Base-by-base conservation (phyloP, 1,284 basidiomycete genomes). In the Athelia psychrophila region DNA sequence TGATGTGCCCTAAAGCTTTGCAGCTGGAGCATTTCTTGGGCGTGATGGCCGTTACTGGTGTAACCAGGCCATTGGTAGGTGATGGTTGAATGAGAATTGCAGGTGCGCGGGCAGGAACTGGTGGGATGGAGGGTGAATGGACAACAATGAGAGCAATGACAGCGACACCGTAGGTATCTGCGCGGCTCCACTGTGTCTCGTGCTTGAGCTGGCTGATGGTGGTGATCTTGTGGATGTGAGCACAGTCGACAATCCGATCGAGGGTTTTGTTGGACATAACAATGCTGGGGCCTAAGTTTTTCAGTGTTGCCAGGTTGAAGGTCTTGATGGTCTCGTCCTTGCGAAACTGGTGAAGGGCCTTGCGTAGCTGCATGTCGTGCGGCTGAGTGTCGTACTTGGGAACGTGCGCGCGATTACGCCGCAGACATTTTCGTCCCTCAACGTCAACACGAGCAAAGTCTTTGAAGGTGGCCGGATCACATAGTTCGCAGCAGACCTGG, bases 161-260 rank as follows among this genome's bases (percentile, higher is more conserved):
- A 6, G 32, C 35, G 16, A 13, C 12, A 10, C 48, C 47, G 16
- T 35, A 49, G n/a, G 47, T 18, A n/a, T 49, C 48, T 3, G 20
- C 19, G 18, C 48, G 30, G 15, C 20, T 8, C 51, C 50, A 54
- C 12, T 20, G 22, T n/a, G 48, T 51, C 49, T 54, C 50, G 10
- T 13, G 42, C 22, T 12, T 10, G 6, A 58, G 35, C n/a, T 58
- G 50, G 16, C 51, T 51, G 6, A 44, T 24, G 1, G 35, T 44
- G 6, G 20, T n/a, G 32, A 59, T 52, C 38, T 58, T 59, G 33
- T 40, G 45, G 46, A 52, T 23, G 30, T 54, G 54, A 12, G 52
- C 54, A 44, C 53, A 59, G 20, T 49, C 49, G 3, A 60, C 35
- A 35, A 62, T 60, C 2, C 49, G 36, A 18, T 60, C 45, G 9